phyloP scores from a whole-genome alignment of 2,329 filamentous ascomycete genomes.

The Colletotrichum graminicola region DNA sequence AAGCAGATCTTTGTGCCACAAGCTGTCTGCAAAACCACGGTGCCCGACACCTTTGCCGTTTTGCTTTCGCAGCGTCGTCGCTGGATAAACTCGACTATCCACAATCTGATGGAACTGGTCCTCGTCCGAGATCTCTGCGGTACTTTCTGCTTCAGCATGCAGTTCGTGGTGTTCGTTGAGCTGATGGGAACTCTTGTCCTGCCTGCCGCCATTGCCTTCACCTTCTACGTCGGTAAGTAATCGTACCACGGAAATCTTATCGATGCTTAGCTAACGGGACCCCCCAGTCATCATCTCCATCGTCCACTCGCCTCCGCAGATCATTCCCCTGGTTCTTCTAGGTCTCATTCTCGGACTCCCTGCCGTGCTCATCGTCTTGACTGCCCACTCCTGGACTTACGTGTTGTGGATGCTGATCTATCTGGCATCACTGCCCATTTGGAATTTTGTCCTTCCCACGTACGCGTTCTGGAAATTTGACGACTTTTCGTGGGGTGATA shows the following conservation, averaged over 20 bases:
- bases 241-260: background rate
- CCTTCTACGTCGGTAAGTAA: slow-evolving; percentile 89
- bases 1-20: slow-evolving; percentile 99
- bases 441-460: slow-evolving; percentile 95
- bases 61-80: slow-evolving; percentile 93
- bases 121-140: slow-evolving; percentile 96
- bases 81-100: slow-evolving; percentile 99
- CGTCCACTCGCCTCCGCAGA: slow-evolving; percentile 78
- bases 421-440: slow-evolving; percentile 89
- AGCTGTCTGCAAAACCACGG: slow-evolving; percentile 98
- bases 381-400: slow-evolving; percentile 92
- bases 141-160: slow-evolving; percentile 99
- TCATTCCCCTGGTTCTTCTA: slow-evolving; percentile 91
- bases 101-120: slow-evolving; percentile 98
- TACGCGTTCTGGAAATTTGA: slow-evolving; percentile 99
- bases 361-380: slow-evolving; percentile 90
- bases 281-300: slow-evolving; percentile 84
- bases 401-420: slow-evolving; percentile 98
- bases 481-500: slow-evolving; percentile 99
- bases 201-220: slow-evolving; percentile 96
- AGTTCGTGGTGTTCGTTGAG: slow-evolving; percentile 97
- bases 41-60: slow-evolving; percentile 92
- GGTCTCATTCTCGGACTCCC: slow-evolving; percentile 94
- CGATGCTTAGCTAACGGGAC: slow-evolving; percentile 18
- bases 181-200: slow-evolving; percentile 93